A percentile compares a stretch with the other conserved stretches of the same genome.
Evolutionary conservation across 2,329 filamentous ascomycete species (phyloP).

Genomic region (Alternaria solani): DNA sequence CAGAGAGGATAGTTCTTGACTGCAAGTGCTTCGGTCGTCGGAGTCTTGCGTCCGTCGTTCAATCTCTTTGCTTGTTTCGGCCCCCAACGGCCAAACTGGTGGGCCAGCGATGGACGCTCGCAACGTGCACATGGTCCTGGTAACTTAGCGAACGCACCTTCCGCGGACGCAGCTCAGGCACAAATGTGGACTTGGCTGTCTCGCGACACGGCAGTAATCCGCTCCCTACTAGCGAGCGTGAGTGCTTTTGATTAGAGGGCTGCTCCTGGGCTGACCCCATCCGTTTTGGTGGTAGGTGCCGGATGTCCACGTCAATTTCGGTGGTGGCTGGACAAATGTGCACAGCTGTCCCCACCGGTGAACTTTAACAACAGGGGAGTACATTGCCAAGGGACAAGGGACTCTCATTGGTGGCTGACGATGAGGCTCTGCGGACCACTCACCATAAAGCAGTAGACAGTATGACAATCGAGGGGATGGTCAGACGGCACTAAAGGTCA

Average conservation of each 20-base stretch:
- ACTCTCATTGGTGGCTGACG: constrained; percentile 19
- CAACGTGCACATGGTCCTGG: constrained; percentile 19
- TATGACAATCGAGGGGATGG: constrained; percentile 29
- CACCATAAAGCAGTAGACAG: constrained; percentile 43
- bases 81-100: constrained; percentile 35
- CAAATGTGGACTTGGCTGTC: constrained; percentile 19
- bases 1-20: constrained; percentile 6
- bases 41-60: background rate
- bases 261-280: constrained; percentile 32
- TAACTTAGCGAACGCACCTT: constrained; percentile 22
- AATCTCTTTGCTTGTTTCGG: constrained; percentile 24
- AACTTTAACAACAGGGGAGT: constrained; percentile 23
- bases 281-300: constrained; percentile 31
- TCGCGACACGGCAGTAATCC: constrained; percentile 37
- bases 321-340: constrained; percentile 42
- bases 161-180: constrained; percentile 24
- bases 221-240: constrained; percentile 19
- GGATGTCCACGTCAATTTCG: constrained; percentile 34
- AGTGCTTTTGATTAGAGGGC: constrained; percentile 40
- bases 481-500: constrained; percentile 29
- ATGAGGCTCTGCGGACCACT: constrained; percentile 48
- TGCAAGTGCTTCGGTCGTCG: constrained; percentile 16
- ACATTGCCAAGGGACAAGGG: constrained; percentile 13
- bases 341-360: constrained; percentile 39
- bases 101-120: constrained; percentile 23